Percentiles rank a stretch among this genome's conserved stretches.
Evolutionary conservation across 2,329 filamentous ascomycete genomes (phyloP).

Genomic region (Elsinoe ampelina): DNA sequence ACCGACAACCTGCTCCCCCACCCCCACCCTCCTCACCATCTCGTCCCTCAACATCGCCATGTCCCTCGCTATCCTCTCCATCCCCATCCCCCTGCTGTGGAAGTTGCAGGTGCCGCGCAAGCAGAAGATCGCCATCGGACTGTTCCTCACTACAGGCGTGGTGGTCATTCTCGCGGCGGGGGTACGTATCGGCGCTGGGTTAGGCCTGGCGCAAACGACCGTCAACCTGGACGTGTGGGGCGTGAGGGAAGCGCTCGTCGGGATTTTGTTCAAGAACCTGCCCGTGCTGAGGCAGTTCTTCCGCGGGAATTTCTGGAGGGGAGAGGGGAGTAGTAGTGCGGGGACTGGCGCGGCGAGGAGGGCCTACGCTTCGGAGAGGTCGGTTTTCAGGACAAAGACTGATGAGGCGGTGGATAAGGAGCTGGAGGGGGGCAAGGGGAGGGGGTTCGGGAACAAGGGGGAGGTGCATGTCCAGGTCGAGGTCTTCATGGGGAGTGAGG

Average conservation of each 20-base stretch:
- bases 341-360: background rate
- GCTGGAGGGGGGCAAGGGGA: background rate
- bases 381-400: background rate
- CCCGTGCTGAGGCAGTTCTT: slow-evolving; percentile 27
- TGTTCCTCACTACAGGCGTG: slow-evolving; percentile 27
- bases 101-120: slow-evolving; percentile 22
- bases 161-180: slow-evolving; percentile 30
- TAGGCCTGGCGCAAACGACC: slow-evolving; percentile 22
- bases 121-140: slow-evolving; percentile 25
- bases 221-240: slow-evolving; percentile 30
- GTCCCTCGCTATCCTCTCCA: slow-evolving; percentile 25
- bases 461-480: slow-evolving; percentile 4
- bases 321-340: background rate
- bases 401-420: background rate
- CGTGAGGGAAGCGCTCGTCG: slow-evolving; percentile 28
- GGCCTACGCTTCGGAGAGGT: background rate
- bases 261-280: slow-evolving; percentile 27
- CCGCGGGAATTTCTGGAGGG: slow-evolving; percentile 22
- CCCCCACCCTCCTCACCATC: slow-evolving; percentile 22
- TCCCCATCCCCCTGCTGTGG: slow-evolving; percentile 29
- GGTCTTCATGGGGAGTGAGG: background rate
- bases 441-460: background rate
- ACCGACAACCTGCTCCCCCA: slow-evolving; percentile 1
- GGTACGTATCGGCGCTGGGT: slow-evolving; percentile 24
- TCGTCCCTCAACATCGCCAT: slow-evolving; percentile 26